Base-by-base conservation (phyloP, 1,284 basidiomycete genomes). In the Lentinus polychrous region DNA sequence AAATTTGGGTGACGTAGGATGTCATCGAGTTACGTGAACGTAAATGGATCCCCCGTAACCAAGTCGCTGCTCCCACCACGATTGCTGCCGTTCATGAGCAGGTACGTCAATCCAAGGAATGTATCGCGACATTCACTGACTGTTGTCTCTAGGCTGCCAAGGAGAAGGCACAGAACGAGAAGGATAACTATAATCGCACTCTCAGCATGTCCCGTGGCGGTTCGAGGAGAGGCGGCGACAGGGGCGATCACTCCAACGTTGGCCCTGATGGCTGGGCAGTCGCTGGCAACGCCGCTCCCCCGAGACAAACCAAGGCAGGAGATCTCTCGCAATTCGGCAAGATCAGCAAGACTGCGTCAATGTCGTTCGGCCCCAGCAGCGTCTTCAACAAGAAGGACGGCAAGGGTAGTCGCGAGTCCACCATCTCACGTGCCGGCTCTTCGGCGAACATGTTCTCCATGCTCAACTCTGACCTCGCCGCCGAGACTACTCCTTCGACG, bases 321-420 rank as follows among this genome's bases (percentile, higher is more conserved):
- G 91, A 94, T 64, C 74, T 95, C 46, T 86, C 88, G 31, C 79
- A 86, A 60, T 90, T 97, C 65, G 88, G 94, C 59, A 88, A 94
- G 70, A 86, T 93, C 62, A 79, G 66, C 65, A 89, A 87, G 64
- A 65, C 69, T 14, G 62, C 75, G 14, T 71, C 74, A 2, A 79
- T 83, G 66, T 81, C 79, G 0, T 87, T 91, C 58, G 86, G 85
- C 5, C 92, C 92, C 0, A 78, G 81, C 54, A 87, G 84, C 52
- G 83, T 94, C 34, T 92, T 91, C 62, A 73, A 71, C 53, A 86
- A 86, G 72, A 51, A 56, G 45, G 53, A 57, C 45, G 60, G 58
- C 52, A 86, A 87, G 66, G 12, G 17, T 23, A 78, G 78, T 18
- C 70, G 74, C 24, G 72, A 76, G 8, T 81, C 87, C 52, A 77